Evolutionary conservation across 2,329 filamentous ascomycete species (phyloP), one percentile per base, ranked within the genome.

Genomic region (Scytalidium sp.): DNA sequence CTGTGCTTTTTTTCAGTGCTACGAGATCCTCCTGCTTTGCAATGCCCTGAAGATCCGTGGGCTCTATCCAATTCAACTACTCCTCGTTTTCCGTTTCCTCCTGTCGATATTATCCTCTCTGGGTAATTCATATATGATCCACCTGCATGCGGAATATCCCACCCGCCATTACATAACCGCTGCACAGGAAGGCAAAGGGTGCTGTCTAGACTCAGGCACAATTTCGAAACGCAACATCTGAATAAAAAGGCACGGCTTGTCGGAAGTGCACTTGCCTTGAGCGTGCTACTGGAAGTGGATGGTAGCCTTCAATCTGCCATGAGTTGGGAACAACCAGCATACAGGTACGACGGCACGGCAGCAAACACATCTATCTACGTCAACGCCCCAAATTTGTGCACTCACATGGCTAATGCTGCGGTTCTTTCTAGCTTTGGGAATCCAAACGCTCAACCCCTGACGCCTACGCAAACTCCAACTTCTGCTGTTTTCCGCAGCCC

Each of bases 361-460:
- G n/a, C n/a, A n/a, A n/a, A n/a, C n/a, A n/a, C n/a, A n/a, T n/a
- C n/a, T n/a, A n/a, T n/a, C n/a, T n/a, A n/a, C n/a, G n/a, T n/a
- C n/a, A n/a, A n/a, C n/a, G n/a, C n/a, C n/a, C n/a, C n/a, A n/a
- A n/a, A n/a, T n/a, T n/a, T n/a, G n/a, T n/a, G n/a, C n/a, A 27
- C n/a, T 41, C 53, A 41, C 47, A 54, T 45, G 58, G 65, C 71
- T 76, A 61, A 78, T 53, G 11, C 50, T 51, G 50, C 13, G 32
- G 17, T 4, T 49, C 58, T 36, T 51, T 60, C 46, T 59, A 84
- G 81, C 75, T 81, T 81, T 80, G 80, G 79, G 74, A 76, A 81
- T 73, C 73, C 78, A 73, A 81, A 77, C 75, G 75, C 76, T 75
- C 78, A 77, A 65, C 79, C 79, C 62, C 78, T 75, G 41, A 83